Evolutionary conservation across 305 asterid species (phyloP).

Genomic region (Withania somnifera): DNA sequence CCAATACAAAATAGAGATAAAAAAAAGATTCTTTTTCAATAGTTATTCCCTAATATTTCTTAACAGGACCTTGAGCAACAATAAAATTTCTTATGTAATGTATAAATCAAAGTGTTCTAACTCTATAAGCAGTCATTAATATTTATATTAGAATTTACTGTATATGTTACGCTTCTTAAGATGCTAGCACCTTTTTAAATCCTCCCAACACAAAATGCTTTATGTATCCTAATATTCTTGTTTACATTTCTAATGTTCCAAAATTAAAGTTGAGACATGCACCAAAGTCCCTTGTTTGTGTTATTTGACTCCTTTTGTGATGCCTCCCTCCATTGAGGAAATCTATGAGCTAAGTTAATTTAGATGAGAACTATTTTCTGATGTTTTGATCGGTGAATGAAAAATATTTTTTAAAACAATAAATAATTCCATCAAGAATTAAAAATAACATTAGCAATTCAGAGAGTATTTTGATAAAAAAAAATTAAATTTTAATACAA

Average conservation of each 20-base stretch:
- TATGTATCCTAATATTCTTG: background rate
- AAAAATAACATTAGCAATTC: background rate
- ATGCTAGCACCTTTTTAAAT: background rate
- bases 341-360: background rate
- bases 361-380: background rate
- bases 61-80: no score
- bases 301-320: background rate
- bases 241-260: background rate
- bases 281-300: background rate
- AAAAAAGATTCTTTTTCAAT: background rate
- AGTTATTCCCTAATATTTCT: no score
- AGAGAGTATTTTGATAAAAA: background rate
- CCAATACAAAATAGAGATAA: slow-evolving; percentile 4
- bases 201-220: background rate
- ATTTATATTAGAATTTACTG: background rate
- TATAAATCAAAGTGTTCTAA: background rate
- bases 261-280: background rate
- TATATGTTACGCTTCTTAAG: background rate
- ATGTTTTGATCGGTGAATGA: background rate
- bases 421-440: background rate
- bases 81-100: background rate
- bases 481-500: background rate
- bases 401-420: background rate
- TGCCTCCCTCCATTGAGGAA: background rate
- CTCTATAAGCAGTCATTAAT: background rate